Conservation (phyloP, 306 rosid genomes). For the Quercus ilex region DNA sequence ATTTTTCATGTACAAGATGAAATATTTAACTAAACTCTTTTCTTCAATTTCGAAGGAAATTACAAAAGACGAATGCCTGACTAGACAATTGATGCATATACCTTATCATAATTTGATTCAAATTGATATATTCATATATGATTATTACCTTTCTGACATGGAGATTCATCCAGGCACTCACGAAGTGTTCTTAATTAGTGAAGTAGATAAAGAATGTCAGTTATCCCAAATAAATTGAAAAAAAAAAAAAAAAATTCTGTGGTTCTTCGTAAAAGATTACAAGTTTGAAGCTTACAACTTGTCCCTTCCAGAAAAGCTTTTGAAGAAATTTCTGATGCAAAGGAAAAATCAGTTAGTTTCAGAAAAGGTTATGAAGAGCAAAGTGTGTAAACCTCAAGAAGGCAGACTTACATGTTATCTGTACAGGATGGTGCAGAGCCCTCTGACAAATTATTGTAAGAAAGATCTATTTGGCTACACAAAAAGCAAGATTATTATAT, state of each 20-base stretch:
- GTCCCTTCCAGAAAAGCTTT: constrained; percentile 2
- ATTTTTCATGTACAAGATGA: too few relatives aligned
- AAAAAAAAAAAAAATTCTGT: neutral
- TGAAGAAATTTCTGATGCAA: constrained; percentile 20
- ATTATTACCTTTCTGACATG: constrained; percentile 17
- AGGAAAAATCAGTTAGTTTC: neutral
- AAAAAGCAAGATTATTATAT: neutral
- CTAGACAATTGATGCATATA: neutral
- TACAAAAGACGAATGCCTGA: too few relatives aligned
- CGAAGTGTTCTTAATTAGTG: neutral
- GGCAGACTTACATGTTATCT: neutral
- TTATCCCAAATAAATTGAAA: neutral
- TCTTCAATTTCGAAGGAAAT: too few relatives aligned
- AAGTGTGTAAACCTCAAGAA: neutral
- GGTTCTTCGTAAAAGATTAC: neutral
- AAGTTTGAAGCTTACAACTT: constrained; percentile 15
- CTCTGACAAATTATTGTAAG: constrained; percentile 19
- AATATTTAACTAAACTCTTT: too few relatives aligned
- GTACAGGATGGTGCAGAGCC: neutral
- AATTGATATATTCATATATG: neutral
- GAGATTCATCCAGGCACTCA: neutral
- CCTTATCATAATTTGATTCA: neutral
- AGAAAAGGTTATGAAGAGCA: neutral
- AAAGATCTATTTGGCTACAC: constrained; percentile 11
- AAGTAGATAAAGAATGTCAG: neutral